Evolutionary conservation across 2,329 filamentous ascomycete genomes (phyloP), one percentile per base, ranked within the genome.

Genomic region (Tolypocladium tundrense): DNA sequence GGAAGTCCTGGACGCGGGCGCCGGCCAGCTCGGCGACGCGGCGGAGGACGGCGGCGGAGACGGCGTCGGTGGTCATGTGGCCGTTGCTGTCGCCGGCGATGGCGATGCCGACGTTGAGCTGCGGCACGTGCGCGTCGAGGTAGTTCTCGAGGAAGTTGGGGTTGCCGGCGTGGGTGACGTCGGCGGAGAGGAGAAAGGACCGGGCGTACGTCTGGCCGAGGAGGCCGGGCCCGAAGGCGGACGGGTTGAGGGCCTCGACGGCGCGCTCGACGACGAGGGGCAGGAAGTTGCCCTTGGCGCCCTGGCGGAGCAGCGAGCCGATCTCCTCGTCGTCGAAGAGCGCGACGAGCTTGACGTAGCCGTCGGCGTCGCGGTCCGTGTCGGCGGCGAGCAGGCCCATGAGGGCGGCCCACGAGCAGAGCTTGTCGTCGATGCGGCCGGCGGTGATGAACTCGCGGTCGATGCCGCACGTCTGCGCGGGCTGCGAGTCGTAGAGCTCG

Each of bases 241-340:
- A 70, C 1, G 81, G 75, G 60, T 87, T 83, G 55, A 85, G 74
- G 4, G 78, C 79, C 70, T 95, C 91, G 57, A 91, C 83, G 58
- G 91, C 85, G 60, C 93, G 88, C 75, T 95, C 90, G 59, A 97
- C 82, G 31, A 88, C 83, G 42, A 82, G 80, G 45, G 90, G 88
- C 58, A 97, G 81, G 77, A 97, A 95, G 77, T 97, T 97, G 58
- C 90, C 87, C 56, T 83, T 82, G 7, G 94, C 94, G 60, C 94
- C 94, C 75, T 97, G 93, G 58, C 93, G 88, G 55, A 97, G 84
- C 10, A 91, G 79, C 33, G 89, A 95, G 60, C 94, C 94, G 60
- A 99, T 96, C 73, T 99, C 94, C 73, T 99, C 94, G 67, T 97
- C 89, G 69, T 97, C 94, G 68, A 97, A 97, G 66, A 97, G 86